Percentiles rank a stretch among this genome's conserved stretches.
These are phyloP conservation scores for Rhododendron molle DNA, from an alignment of 148 eudicot species.

Conservation along the genomic window DNA sequence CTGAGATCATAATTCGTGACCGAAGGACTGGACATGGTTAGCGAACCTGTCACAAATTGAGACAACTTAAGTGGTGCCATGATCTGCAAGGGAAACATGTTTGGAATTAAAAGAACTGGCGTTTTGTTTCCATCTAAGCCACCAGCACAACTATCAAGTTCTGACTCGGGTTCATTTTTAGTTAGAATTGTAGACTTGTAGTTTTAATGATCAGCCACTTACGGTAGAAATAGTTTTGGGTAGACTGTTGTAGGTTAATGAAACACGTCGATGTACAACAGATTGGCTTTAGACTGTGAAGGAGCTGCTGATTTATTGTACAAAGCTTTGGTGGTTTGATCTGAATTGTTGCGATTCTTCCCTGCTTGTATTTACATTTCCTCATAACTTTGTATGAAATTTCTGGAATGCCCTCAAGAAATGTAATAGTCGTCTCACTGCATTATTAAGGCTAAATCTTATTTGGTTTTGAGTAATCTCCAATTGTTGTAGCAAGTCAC, in stretches of 20 bases:
- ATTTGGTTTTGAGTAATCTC: background rate
- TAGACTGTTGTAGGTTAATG: background rate
- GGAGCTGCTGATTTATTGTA: slow-evolving; percentile 5
- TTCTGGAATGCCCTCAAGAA: background rate
- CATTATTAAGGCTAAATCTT: background rate
- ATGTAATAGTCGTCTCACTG: background rate
- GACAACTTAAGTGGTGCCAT: background rate
- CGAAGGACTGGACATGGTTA: background rate
- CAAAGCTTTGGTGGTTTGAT: background rate
- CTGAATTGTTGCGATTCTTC: background rate
- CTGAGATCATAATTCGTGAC: background rate
- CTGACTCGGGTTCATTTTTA: background rate
- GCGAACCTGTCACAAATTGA: background rate
- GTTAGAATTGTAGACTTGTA: background rate
- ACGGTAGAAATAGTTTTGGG: background rate
- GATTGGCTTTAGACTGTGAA: background rate
- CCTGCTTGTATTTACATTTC: background rate
- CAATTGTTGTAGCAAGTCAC: background rate
- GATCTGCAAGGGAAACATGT: background rate
- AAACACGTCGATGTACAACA: background rate
- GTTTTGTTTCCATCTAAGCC: background rate
- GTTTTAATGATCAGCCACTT: background rate
- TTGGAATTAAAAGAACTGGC: too few relatives aligned
- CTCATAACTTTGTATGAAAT: background rate
- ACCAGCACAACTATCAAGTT: background rate